These are phyloP conservation scores for Lignosus rhinocerotis DNA, from an alignment of 1,284 basidiomycete genomes.

Conservation along the genomic window DNA sequence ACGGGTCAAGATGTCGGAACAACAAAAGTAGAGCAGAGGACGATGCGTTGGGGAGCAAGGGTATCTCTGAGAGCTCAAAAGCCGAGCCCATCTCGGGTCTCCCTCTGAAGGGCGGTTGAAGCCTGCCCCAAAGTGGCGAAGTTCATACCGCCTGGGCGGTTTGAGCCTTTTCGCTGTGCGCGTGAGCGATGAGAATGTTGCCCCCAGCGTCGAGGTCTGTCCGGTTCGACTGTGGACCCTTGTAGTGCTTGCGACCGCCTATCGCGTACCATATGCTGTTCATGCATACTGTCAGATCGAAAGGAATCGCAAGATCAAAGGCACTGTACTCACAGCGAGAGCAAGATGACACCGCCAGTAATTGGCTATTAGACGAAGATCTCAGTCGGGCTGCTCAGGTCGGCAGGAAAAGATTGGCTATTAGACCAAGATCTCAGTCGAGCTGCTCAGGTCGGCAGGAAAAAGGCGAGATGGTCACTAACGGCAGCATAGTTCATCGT, in stretches of 20 bases:
- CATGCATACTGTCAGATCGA: not conserved
- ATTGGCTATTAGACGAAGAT: conserved; percentile 33
- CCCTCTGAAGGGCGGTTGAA: too few relatives aligned
- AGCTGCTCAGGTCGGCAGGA: not conserved
- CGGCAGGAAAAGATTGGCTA: conserved; percentile 32
- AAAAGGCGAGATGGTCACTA: conserved; percentile 8
- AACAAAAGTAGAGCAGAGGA: too few relatives aligned
- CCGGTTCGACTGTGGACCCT: conserved; percentile 30
- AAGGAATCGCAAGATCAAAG: not conserved
- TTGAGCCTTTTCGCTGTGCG: conserved; percentile 11
- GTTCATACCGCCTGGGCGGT: conserved; percentile 9
- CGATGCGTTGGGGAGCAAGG: not conserved
- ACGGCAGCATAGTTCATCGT: conserved; percentile 82
- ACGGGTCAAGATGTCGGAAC: too few relatives aligned
- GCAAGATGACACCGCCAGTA: conserved; percentile 38
- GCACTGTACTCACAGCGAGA: conserved; percentile 33
- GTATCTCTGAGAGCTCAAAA: not conserved
- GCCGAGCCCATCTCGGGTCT: conserved; percentile 16
- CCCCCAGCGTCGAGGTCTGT: conserved; percentile 9
- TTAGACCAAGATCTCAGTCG: too few relatives aligned
- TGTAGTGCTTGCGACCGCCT: conserved; percentile 32
- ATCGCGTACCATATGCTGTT: conserved; percentile 30
- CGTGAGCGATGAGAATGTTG: conserved; percentile 8
- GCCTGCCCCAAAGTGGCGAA: not conserved
- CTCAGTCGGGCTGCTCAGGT: not conserved